phyloP scores from a whole-genome alignment of 163 green algal genomes.

The Chlamydomonas reinhardtii region DNA sequence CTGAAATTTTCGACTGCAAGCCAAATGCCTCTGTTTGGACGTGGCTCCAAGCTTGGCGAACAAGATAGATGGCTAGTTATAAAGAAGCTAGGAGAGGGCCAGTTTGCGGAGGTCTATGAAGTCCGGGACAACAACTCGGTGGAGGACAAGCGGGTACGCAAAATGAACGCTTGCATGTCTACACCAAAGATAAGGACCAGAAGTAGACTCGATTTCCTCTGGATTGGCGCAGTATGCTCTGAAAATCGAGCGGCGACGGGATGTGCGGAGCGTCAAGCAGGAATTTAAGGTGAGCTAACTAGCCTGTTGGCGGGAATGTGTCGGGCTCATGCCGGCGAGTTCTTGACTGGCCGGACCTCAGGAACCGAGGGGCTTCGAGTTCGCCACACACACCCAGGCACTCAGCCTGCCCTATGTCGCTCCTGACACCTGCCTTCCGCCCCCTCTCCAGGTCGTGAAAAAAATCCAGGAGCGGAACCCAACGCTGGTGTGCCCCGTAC shows the following conservation, averaged over 20 bases:
- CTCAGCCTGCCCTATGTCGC: no score
- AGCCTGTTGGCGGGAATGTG: no score
- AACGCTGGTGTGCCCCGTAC: conserved; percentile 44
- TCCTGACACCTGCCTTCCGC: no score
- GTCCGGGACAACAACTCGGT: conserved; percentile 52
- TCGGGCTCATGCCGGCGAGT: no score
- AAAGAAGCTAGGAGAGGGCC: conserved; percentile 75
- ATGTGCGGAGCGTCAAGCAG: conserved; percentile 66
- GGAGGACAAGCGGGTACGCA: conserved; percentile 42
- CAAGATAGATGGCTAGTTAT: conserved; percentile 50
- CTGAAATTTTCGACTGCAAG: no score
- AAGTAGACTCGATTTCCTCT: neutral
- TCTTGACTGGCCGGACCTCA: no score
- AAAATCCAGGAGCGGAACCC: conserved; percentile 52
- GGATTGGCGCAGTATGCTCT: conserved; percentile 68
- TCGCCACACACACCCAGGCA: no score
- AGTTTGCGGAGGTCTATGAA: conserved; percentile 82
- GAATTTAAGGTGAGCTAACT: conserved; percentile 64
- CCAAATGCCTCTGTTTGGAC: no score
- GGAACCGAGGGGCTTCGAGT: no score
- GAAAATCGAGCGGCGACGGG: conserved; percentile 75
- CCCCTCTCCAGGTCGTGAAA: conserved; percentile 37
- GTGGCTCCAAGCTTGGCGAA: neutral
- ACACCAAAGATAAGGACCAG: neutral
- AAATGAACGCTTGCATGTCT: neutral